Evolutionary conservation across 2,329 filamentous ascomycete species (phyloP).

Genomic region (Paracoccidioides lutzii): DNA sequence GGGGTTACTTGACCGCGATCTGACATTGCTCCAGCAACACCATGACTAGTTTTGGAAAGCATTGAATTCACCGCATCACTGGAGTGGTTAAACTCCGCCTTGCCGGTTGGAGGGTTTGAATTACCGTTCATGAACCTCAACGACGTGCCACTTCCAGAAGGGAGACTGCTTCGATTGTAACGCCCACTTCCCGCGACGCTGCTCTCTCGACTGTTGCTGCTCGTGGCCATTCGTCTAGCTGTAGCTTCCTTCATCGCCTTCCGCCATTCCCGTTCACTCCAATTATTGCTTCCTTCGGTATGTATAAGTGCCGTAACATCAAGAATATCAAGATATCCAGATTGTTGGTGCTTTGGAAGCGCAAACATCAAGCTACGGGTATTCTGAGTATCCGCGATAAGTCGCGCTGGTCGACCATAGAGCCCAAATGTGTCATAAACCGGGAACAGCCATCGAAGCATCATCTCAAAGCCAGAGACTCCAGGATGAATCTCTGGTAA

Average conservation of each 20-base stretch:
- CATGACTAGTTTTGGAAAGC: constrained; percentile 11
- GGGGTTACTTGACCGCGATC: background rate
- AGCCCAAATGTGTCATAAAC: constrained; percentile 85
- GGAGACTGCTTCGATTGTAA: constrained; percentile 30
- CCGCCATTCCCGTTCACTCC: constrained; percentile 84
- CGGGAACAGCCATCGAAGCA: constrained; percentile 83
- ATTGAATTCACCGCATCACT: constrained; percentile 24
- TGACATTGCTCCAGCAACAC: constrained; percentile 6
- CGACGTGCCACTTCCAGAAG: constrained; percentile 21
- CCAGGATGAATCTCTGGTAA: constrained; percentile 94
- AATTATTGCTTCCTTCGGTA: constrained; percentile 59
- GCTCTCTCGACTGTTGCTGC: constrained; percentile 51
- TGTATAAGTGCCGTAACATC: constrained; percentile 74
- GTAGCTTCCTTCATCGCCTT: constrained; percentile 80
- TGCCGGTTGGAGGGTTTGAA: constrained; percentile 7
- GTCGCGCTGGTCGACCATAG: constrained; percentile 75
- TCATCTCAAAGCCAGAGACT: constrained; percentile 87
- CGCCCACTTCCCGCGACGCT: constrained; percentile 37
- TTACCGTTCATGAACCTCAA: constrained; percentile 21
- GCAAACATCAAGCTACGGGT: constrained; percentile 92
- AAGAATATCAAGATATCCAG: constrained; percentile 79
- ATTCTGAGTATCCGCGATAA: constrained; percentile 80
- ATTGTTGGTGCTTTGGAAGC: constrained; percentile 77
- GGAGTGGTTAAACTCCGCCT: constrained; percentile 23
- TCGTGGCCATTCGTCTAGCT: constrained; percentile 26